Evolutionary conservation across 306 rosid species (phyloP), one percentile per base, ranked within the genome.

Genomic region (Vicia faba): DNA sequence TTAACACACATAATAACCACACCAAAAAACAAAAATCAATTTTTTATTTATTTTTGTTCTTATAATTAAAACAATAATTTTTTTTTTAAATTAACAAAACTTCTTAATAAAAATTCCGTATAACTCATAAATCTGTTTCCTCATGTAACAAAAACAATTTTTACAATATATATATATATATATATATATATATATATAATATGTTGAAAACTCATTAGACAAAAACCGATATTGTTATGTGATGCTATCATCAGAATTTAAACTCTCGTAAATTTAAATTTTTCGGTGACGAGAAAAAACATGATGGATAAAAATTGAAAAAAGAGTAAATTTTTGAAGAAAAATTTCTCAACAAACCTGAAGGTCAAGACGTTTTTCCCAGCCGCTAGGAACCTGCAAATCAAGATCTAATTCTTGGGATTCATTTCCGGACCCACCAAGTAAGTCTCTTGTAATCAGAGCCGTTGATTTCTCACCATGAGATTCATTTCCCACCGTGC

Each of bases 321-420:
- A 50, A 70, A 69, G 57, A 59, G 53, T 60, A 60, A 55, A 76
- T 71, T 64, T 64, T 14, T 35, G 54, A 62, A 60, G 64, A 53
- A 60, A 78, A 28, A 1, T 45, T n/a, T 11, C 14, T 20, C 0
- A 14, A 76, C 77, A 10, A 60, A 93, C 99, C 99, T 95, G 86
- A 67, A 90, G 84, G 88, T 95, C 99, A 20, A 95, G 79, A 13
- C 91, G 88, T 64, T 95, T 95, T 49, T 90, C 99, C 92, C 96
- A 95, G 64, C 97, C 99, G 71, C 1, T 71, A 3, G 99, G 99
- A 39, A 95, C 99, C 84, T 90, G 95, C 62, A 86, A 80, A 39
- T 95, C 99, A 68, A 95, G 99, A 95, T 90, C 99, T 77, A 95
- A 73, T 82, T 95, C 99, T 72, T 86, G 95, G 35, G 96, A 78